These are phyloP conservation scores for Aciculosporium take DNA, from an alignment of 2,329 filamentous ascomycete genomes.

Conservation along the genomic window DNA sequence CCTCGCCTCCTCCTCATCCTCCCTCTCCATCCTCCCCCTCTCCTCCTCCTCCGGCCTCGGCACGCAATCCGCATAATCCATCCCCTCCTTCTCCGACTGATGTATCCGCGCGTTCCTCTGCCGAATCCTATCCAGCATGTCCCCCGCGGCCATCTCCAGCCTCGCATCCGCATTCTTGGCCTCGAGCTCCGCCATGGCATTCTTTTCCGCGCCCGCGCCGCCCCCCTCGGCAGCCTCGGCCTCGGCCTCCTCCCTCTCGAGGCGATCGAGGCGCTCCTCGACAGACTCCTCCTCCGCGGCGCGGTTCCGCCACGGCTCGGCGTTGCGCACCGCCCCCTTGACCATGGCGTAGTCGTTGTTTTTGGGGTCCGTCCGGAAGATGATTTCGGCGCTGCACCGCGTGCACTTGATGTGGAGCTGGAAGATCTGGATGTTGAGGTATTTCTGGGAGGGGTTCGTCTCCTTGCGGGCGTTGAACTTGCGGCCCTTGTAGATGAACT, in stretches of 20 bases:
- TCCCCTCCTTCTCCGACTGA: slow-evolving; percentile 53
- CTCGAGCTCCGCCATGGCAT: slow-evolving; percentile 92
- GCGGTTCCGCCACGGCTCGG: slow-evolving; percentile 70
- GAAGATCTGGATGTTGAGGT: slow-evolving; percentile 76
- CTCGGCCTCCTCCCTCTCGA: slow-evolving; percentile 61
- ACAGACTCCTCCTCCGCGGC: slow-evolving; percentile 61
- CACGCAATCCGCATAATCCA: slow-evolving; percentile 43
- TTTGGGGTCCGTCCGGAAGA: slow-evolving; percentile 88
- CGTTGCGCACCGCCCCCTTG: slow-evolving; percentile 77
- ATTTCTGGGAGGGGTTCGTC: slow-evolving; percentile 73
- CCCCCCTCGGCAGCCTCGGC: slow-evolving; percentile 45
- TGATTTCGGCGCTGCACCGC: slow-evolving; percentile 72
- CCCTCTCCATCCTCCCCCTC: slow-evolving; percentile 52
- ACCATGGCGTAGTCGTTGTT: slow-evolving; percentile 80
- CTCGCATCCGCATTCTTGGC: slow-evolving; percentile 87
- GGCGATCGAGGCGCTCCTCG: slow-evolving; percentile 69
- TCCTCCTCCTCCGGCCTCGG: slow-evolving; percentile 44
- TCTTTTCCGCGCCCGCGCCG: too few relatives aligned
- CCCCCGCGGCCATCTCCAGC: slow-evolving; percentile 90
- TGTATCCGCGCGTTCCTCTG: slow-evolving; percentile 82
- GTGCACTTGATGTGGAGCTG: slow-evolving; percentile 77
- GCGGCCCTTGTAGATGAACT: slow-evolving; percentile 83
- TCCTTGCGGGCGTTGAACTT: slow-evolving; percentile 96
- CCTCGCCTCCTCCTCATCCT: slow-evolving; percentile 71
- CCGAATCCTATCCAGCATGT: slow-evolving; percentile 88